Evolutionary conservation across 192 early-diverging fungal species (phyloP), one percentile per base, ranked within the genome.

Genomic region (Podila horticola): DNA sequence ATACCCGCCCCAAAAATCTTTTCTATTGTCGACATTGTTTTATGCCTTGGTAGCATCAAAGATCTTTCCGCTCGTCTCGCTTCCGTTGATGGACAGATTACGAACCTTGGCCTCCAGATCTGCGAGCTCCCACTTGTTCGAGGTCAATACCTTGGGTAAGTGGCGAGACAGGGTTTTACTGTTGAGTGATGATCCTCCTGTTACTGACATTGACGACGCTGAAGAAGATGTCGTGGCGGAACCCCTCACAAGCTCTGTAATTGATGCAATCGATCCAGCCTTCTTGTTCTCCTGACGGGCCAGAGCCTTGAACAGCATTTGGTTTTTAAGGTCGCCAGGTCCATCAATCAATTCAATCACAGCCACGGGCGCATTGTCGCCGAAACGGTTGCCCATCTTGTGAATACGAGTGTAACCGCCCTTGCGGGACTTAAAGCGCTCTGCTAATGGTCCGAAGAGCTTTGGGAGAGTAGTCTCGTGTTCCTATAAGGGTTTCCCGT

Each of bases 341-440:
- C 92, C 91, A 82, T 95, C 94, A 19, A 98, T 92, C 62, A 95
- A 92, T 84, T 99, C 97, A 36, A 99, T 91, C 58, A 97, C 89
- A 4, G 96, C 96, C 84, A 94, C 91, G 8, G 94, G 93, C 2
- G 96, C 95, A 69, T 93, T 86, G 84, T 98, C 97, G 49, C 92
- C 90, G 58, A 91, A 87, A 61, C 93, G 91, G 83, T 86, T 89
- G 29, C 95, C 95, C 63, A 92, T 87, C 31, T 88, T 86, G 65
- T 94, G 89, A 30, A 99, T 88, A 34, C 97, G 95, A 8, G 95
- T 96, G 87, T 96, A 99, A 38, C 96, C 96, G 57, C 96, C 95
- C 26, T 87, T 74, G 29, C 94, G 92, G 26, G 74, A 79, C 34
- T 89, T 85, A 86, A 93, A 99, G 34, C 96, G 91, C 62, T 92